Evolutionary conservation across 2,329 filamentous ascomycete species (phyloP), one percentile per base, ranked within the genome.

Genomic region (Penicillium expansum): DNA sequence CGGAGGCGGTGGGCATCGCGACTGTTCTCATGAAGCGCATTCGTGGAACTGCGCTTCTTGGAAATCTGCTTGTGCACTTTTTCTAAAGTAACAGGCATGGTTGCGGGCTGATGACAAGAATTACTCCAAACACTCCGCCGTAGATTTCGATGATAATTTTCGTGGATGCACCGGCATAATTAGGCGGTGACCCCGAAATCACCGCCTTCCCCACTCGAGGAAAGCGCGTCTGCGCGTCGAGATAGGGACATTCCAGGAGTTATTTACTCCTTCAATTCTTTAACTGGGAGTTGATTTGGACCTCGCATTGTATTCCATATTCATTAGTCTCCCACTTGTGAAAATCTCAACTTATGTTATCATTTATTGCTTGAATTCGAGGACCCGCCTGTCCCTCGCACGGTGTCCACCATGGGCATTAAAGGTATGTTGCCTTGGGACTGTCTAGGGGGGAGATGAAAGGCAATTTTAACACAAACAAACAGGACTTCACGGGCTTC

Each of bases 41-140:
- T 86, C 45, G 91, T 82, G 38, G 86, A 85, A 20, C 86, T 86
- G 64, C 89, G 86, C 82, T 97, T 97, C 79, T 96, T 96, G 33
- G 86, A 80, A 62, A 97, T 93, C 62, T 91, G 86, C 78, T 97
- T 97, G 61, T 89, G 85, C 20, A 94, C 89, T 73, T 97, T 97
- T 62, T 85, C 79, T 7, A 97, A 77, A 43, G 87, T 85, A 30
- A 56, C 54, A 14, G 90, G 84, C 92, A 96, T 96, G 52, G 30
- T 68, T 62, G 44, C 24, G 42, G 42, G 16, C 32, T 55, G 33
- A 52, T 49, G 18, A 44, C 27, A 27, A 41, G 30, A 49, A 33
- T 52, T 24, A 11, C 39, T 59, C 33, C 32, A 41, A 55, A 51
- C 35, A 43, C 38, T 44, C 48, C 44, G 27, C 24, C 32, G 32